Base-by-base conservation (phyloP, 164 flowering plant genomes). In the Euptelea pleiosperma region DNA sequence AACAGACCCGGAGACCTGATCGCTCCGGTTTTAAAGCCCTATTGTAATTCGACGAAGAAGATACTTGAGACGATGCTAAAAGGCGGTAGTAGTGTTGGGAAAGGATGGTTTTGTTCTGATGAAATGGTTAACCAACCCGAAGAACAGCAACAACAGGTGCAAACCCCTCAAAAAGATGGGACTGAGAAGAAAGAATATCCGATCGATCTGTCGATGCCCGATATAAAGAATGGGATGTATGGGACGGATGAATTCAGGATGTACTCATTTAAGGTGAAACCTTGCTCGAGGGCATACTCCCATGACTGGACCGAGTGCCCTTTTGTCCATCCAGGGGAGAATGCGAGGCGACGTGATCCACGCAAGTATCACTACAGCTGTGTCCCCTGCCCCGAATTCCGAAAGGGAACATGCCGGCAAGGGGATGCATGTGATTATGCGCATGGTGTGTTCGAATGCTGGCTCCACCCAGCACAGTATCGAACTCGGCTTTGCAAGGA, bases 241-340 rank as follows among this genome's bases (percentile, higher is more conserved):
- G 85, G 90, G 1, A 76, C 87, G 0, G 98, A 92, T 73, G 98
- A 92, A 57, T 92, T 92, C 61, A 71, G 98, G 69, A 92, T 92
- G 96, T 92, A 78, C 47, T 72, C 74, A 34, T 92, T 92, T 78
- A 92, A 92, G 85, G 85, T 92, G 64, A 85, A 81, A 78, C 96
- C 96, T 24, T 92, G 98, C 64, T 87, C 98, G 0, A 76, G 98
- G 57, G 98, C 96, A 0, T 87, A 89, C 54, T 77, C 98, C 1
- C 98, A 92, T 58, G 98, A 91, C 55, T 91, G 98, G 98, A 91
- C 98, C 0, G 98, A 91, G 75, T 91, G 98, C 76, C 96, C 96
- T 0, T 92, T 92, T 59, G 98, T 78, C 22, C 98, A 92, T 58
- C 98, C 98, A 0, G 96, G 96, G 8, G 98, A 92, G 84, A 92